Percentiles rank a stretch among this genome's conserved stretches.
Evolutionary conservation across 2,329 filamentous ascomycete species (phyloP).

Genomic region (Fonsecaea multimorphosa): DNA sequence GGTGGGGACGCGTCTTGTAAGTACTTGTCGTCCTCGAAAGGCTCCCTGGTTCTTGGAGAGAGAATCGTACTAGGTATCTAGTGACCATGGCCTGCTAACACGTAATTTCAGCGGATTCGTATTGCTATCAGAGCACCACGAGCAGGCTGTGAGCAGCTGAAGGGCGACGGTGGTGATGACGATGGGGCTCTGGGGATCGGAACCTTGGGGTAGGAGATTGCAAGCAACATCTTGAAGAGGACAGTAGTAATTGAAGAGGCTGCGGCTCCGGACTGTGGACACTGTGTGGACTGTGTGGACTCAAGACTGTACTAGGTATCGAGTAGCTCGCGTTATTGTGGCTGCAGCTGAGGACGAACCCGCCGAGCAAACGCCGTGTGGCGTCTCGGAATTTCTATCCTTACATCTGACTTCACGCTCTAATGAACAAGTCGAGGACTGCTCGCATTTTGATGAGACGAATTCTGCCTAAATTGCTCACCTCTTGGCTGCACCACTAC

Average conservation of each 20-base stretch:
- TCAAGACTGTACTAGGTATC: too few species aligned
- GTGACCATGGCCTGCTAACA: not conserved
- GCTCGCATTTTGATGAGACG: not conserved
- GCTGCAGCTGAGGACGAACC: not conserved
- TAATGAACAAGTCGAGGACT: too few species aligned
- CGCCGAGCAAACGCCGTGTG: constrained; percentile 4
- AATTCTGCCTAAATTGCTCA: constrained; percentile 9
- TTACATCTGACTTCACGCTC: not conserved
- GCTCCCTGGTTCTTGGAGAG: not conserved
- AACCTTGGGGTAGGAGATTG: not conserved
- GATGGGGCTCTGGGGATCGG: not conserved
- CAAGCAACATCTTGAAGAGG: constrained; percentile 1
- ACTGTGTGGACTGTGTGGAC: not conserved
- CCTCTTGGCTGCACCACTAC: not conserved
- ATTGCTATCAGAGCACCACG: constrained; percentile 9
- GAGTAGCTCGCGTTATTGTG: too few species aligned
- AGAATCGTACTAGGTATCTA: too few species aligned
- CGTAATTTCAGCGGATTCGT: constrained; percentile 7
- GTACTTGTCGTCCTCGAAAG: not conserved
- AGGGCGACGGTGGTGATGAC: not conserved
- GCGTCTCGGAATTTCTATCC: not conserved
- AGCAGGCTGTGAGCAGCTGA: constrained; percentile 5
- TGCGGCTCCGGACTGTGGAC: not conserved
- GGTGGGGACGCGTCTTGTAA: constrained; percentile 18
- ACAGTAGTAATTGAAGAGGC: too few species aligned